These are phyloP conservation scores for Russula earlei DNA, from an alignment of 768 basidiomycete genomes.

Conservation along the genomic window DNA sequence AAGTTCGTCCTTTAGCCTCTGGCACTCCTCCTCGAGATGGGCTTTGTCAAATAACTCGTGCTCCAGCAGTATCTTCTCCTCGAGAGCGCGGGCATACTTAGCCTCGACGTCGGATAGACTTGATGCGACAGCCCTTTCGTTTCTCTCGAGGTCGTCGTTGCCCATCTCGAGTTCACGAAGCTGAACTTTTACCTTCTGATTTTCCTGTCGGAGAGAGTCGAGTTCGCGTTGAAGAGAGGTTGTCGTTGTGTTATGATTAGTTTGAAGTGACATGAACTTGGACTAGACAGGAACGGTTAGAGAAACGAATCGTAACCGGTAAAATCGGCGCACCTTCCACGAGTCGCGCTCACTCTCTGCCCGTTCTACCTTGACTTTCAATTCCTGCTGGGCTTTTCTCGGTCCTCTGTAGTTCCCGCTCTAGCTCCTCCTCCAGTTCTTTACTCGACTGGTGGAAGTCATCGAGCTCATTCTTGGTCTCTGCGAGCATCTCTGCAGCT, in stretches of 20 bases:
- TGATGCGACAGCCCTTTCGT: slow-evolving; percentile 80
- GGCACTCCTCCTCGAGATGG: slow-evolving; percentile 79
- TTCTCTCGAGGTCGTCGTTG: slow-evolving; percentile 94
- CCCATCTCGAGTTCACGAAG: slow-evolving; percentile 92
- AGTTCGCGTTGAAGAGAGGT: slow-evolving; percentile 88
- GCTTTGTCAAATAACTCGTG: slow-evolving; percentile 92
- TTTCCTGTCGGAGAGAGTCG: slow-evolving; percentile 68
- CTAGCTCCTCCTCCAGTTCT: slow-evolving; percentile 89
- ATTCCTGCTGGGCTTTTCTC: slow-evolving; percentile 78
- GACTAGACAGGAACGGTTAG: slow-evolving; percentile 33
- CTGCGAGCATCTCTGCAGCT: slow-evolving; percentile 73
- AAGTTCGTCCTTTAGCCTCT: slow-evolving; percentile 86
- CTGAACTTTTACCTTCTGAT: slow-evolving; percentile 61
- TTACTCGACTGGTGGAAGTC: slow-evolving; percentile 83
- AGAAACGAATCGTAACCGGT: neutral
- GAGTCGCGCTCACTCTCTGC: slow-evolving; percentile 75
- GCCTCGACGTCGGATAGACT: slow-evolving; percentile 77
- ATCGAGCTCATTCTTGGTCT: slow-evolving; percentile 77
- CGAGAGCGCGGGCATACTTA: slow-evolving; percentile 82
- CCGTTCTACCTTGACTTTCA: slow-evolving; percentile 59
- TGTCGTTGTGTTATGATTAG: slow-evolving; percentile 82
- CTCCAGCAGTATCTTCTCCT: slow-evolving; percentile 95
- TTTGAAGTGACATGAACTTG: slow-evolving; percentile 84
- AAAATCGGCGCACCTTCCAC: slow-evolving; percentile 67
- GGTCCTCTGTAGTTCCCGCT: slow-evolving; percentile 80